These are phyloP conservation scores for Lodderomyces beijingensis DNA, from an alignment of 1,139 yeast species.

Conservation along the genomic window DNA sequence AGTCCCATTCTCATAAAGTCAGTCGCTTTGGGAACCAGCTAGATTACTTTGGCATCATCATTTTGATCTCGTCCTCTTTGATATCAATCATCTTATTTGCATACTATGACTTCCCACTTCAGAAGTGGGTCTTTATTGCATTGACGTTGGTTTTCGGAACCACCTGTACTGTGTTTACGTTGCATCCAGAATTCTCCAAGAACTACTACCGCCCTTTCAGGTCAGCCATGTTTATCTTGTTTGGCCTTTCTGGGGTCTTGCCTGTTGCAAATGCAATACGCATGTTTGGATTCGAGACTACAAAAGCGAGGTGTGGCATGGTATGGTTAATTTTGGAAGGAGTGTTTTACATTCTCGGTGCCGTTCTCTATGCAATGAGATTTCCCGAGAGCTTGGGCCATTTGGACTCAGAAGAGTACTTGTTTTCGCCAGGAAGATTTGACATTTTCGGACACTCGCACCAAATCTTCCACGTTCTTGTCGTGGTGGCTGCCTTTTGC, in stretches of 20 bases:
- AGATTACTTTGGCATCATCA: conserved; percentile 84
- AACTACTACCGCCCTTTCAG: conserved; percentile 72
- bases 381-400: conserved; percentile 73
- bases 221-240: conserved; percentile 72
- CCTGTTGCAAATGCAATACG: conserved; percentile 57
- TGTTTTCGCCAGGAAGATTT: conserved; percentile 33
- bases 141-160: conserved; percentile 55
- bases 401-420: conserved; percentile 33
- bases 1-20: conserved; percentile 65
- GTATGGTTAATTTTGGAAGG: conserved; percentile 69
- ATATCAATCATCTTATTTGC: conserved; percentile 69
- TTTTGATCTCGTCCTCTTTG: conserved; percentile 71
- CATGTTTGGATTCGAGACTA: conserved; percentile 32
- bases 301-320: conserved; percentile 50
- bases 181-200: conserved; percentile 61
- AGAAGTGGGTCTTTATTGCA: conserved; percentile 40
- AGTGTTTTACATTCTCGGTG: conserved; percentile 70
- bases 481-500: conserved; percentile 74
- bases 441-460: conserved; percentile 83
- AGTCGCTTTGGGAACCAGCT: conserved; percentile 69
- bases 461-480: conserved; percentile 80
- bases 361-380: conserved; percentile 70
- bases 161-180: conserved; percentile 60
- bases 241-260: conserved; percentile 74
- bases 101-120: conserved; percentile 45